A percentile compares a stretch with the other conserved stretches of the same genome.
These are phyloP conservation scores for Calonectria leucothoes DNA, from an alignment of 2,329 filamentous ascomycete genomes.

Conservation along the genomic window DNA sequence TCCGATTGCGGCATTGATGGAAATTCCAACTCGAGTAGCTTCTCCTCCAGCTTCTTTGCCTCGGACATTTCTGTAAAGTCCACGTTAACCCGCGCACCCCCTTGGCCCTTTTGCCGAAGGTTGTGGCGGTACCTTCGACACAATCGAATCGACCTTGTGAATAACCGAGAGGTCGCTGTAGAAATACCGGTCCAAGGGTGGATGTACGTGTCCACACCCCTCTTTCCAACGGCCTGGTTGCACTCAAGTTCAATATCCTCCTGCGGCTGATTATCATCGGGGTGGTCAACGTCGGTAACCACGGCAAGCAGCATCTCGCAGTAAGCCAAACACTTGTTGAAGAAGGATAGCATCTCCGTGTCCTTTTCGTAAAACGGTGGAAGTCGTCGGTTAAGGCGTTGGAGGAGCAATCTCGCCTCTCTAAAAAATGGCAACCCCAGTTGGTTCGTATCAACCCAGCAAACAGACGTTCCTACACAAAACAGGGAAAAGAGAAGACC, in stretches of 20 bases:
- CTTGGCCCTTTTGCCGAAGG: conserved; percentile 34
- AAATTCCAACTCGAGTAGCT: conserved; percentile 47
- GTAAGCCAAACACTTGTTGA: conserved; percentile 53
- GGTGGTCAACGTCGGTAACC: conserved; percentile 44
- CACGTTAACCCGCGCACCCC: conserved; percentile 43
- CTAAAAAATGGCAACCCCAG: conserved; percentile 48
- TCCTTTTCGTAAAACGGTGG: conserved; percentile 31
- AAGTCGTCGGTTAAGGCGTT: conserved; percentile 39
- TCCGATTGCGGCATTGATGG: conserved; percentile 17
- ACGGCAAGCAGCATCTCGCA: conserved; percentile 56
- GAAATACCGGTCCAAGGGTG: conserved; percentile 56
- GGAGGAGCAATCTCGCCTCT: conserved; percentile 41
- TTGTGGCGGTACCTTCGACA: conserved; percentile 49
- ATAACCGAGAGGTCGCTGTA: conserved; percentile 46
- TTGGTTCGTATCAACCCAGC: conserved; percentile 52
- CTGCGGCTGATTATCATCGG: background rate
- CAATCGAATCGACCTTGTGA: conserved; percentile 49
- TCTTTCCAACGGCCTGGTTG: background rate
- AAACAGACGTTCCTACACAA: conserved; percentile 53
- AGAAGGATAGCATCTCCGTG: conserved; percentile 48
- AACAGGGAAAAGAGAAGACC: conserved; percentile 52
- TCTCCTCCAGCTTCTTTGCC: conserved; percentile 49
- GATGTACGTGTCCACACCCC: conserved; percentile 32
- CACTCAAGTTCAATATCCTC: background rate
- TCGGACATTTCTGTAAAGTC: conserved; percentile 34